Evolutionary conservation across 345 rosid genomes (phyloP).

Genomic region (Euphorbia peplus): DNA sequence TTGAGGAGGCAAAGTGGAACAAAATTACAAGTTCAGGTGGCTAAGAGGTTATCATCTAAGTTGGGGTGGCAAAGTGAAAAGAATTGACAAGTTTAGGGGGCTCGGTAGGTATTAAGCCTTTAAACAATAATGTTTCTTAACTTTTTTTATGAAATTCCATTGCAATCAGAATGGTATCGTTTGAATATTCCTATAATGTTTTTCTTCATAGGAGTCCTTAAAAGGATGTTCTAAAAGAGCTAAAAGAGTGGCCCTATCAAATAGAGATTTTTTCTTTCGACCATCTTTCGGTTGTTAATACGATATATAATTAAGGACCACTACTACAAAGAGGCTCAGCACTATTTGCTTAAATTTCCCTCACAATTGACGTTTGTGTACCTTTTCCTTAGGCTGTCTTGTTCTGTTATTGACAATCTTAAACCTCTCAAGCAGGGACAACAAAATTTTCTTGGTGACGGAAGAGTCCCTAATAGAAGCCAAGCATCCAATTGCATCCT

Average conservation of each 20-base stretch:
- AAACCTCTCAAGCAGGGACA: conserved; percentile 55
- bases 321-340: not conserved
- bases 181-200: not conserved
- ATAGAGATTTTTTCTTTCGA: no score
- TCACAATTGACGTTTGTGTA: conserved; percentile 17
- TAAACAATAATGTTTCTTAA: not conserved
- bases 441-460: conserved; percentile 49
- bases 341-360: not conserved
- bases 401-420: conserved; percentile 43
- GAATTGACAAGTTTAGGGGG: no score
- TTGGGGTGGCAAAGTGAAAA: no score
- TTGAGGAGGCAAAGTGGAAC: no score
- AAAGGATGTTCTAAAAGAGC: no score
- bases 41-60: no score
- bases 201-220: not conserved
- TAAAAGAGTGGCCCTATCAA: no score
- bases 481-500: conserved; percentile 83
- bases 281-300: no score
- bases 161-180: not conserved
- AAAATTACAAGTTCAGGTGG: no score
- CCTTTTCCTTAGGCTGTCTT: conserved; percentile 41
- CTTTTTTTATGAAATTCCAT: not conserved
- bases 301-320: no score
- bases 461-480: conserved; percentile 79
- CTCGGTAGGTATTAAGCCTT: no score